Evolutionary conservation across 306 rosid genomes (phyloP), one percentile per base, ranked within the genome.

Genomic region (Trichosanthes truncata): DNA sequence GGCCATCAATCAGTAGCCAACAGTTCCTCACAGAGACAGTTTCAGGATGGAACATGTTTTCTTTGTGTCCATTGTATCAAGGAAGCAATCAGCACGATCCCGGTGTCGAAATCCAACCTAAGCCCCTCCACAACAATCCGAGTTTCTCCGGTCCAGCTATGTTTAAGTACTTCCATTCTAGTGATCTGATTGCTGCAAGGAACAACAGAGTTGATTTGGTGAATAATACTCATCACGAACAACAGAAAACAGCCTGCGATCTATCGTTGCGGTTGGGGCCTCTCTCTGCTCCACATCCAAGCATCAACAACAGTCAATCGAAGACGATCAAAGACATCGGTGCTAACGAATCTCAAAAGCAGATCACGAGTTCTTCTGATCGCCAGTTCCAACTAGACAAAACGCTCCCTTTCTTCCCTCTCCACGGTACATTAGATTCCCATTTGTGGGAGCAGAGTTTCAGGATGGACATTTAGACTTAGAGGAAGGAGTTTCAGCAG

Each of bases 241-340:
- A 63, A 51, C 53, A 74, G 75, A 48, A 80, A 2, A 62, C 73
- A 71, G 77, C 67, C 4, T 91, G 92, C 83, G 94, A 91, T 88
- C 88, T 91, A 57, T 91, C 97, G 9, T 36, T 91, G 84, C 85
- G 92, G 71, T 74, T 89, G 81, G 94, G 92, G 12, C 87, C 89
- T 52, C 21, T 83, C 17, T 78, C 78, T 26, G n/a, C 78, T 52
- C 81, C 83, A 41, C 38, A 78, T 35, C 74, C 78, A 3, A 74
- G 81, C 36, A 65, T 74, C n/a, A 77, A 71, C 68, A 74, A 36
- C 41, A 76, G 52, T 33, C 62, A 76, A 46, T 33, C 83, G 55
- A 80, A 49, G 49, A 82, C 56, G 48, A 78, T 74, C 57, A 78
- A 82, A 79, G 78, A 80, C 57, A 76, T n/a, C 26, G 33, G 45